Evolutionary conservation across 2,329 filamentous ascomycete species (phyloP), one percentile per base, ranked within the genome.

Genomic region (Talaromyces sp.): DNA sequence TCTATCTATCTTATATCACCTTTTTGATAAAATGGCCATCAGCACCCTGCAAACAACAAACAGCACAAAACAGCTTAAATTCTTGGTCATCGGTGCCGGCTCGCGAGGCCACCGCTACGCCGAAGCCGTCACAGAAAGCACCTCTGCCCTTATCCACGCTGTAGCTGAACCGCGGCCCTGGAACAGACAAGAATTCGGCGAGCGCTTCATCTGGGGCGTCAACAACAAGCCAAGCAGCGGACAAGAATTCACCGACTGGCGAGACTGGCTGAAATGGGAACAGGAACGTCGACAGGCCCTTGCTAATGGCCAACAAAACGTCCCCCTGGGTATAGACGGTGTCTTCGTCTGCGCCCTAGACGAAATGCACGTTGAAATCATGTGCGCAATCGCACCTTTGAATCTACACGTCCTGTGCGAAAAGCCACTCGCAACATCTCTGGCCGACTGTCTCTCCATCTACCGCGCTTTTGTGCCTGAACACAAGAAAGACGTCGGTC

Each of bases 391-490:
- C 61, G 89, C 90, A 1, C 86, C 86, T 13, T 79, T 81, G 74
- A 85, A 82, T 2, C 80, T 97, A 57, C 93, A 97, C 76, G 87
- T 98, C 68, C 91, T 97, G 83, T 96, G 93, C 75, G 95, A 99
- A 82, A 99, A 99, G 79, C 95, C 95, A 2, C 80, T 99, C 62
- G 92, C 93, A 0, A 92, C 92, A 24, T 90, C 86, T 0, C 80
- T 98, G 33, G 77, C 84, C 19, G 92, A 95, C 71, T 97, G 93
- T 73, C 80, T 97, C 41, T 83, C 82, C 50, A 94, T 96, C 72
- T 92, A 74, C 66, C 75, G 69, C 52, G 71, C 75, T 1, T 69
- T 78, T 19, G 71, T 73, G 37, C 70, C 70, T n/a, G 69, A 69
- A 7, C 52, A 63, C 19, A 52, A 62, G 37, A 60, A 49, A 39